Base-by-base conservation (phyloP, 1,139 yeast genomes). In the Debaryomycetaceae sp. region DNA sequence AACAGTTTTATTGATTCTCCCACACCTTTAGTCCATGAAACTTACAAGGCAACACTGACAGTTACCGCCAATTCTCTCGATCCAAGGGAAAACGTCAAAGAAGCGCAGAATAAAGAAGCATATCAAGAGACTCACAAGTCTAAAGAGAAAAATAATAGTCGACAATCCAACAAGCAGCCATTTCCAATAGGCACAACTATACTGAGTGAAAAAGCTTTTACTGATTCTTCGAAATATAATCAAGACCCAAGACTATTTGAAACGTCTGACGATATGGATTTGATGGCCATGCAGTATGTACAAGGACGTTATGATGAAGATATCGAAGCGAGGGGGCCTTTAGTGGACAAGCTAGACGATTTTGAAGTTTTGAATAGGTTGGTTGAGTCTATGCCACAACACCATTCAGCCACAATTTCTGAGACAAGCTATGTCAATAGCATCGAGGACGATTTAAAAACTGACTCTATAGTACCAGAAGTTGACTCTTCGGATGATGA, bases 261-360 rank as follows among this genome's bases (percentile, higher is more conserved):
- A 8, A n/a, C 36, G 13, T 7, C 13, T 33, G 65, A 66, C 40
- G 75, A 79, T 49, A 46, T 76, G 50, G 84, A 81, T 43, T 70
- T 78, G 4, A 78, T 82, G 85, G 86, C 80, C 0, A 70, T 72
- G 46, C 86, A 85, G 0, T 83, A 83, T 51, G 66, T 71, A n/a
- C 54, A 74, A 38, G 87, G 87, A 1, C 59, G 76, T 53, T 82
- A 80, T 55, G 85, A 81, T 51, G 85, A 78, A 49, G 87, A 83
- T 51, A 72, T 80, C 9, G 76, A 67, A 34, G 70, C 80, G 1
- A 74, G 75, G 6, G 87, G 87, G 0, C 78, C 81, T 5, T 76
- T 84, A 1, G 76, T 84, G 31, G 78, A 80, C 47, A 65, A 70
- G 44, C 49, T 81, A 14, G 72, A 70, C 11, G 90, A 84, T 57